These are phyloP conservation scores for Breynia disticha DNA, from an alignment of 441 rosid genomes.

Conservation along the genomic window DNA sequence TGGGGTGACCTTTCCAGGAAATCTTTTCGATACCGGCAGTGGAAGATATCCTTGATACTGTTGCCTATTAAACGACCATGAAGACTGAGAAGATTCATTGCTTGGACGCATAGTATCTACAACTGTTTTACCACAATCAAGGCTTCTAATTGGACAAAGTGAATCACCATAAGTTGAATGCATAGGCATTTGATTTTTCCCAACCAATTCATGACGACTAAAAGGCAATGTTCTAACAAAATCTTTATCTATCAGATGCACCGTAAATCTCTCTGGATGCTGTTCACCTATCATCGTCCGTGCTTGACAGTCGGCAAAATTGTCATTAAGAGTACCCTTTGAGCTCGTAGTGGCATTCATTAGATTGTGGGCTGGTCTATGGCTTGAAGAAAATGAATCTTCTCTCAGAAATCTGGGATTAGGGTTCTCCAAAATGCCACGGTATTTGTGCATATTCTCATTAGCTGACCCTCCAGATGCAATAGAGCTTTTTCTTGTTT, in stretches of 20 bases:
- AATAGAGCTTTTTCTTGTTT: constrained; percentile 46
- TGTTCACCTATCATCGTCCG: constrained; percentile 45
- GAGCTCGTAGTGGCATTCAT: constrained; percentile 38
- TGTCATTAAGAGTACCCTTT: constrained; percentile 34
- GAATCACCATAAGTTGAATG: constrained; percentile 53
- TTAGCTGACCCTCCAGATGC: constrained; percentile 38
- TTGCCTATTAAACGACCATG: not conserved
- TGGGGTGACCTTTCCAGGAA: not conserved
- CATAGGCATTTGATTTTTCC: constrained; percentile 57
- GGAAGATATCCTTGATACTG: not conserved
- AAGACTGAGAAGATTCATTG: constrained; percentile 26
- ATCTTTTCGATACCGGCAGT: not conserved
- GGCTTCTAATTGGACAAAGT: constrained; percentile 45
- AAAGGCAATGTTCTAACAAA: constrained; percentile 58
- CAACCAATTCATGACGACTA: constrained; percentile 52
- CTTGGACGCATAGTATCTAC: constrained; percentile 47
- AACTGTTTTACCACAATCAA: constrained; percentile 54
- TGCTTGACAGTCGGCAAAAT: constrained; percentile 37
- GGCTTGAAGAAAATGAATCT: constrained; percentile 43
- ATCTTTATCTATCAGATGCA: constrained; percentile 86
- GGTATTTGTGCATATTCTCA: constrained; percentile 41
- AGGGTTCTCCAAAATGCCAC: constrained; percentile 33
- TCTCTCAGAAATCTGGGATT: constrained; percentile 27
- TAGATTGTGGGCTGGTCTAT: constrained; percentile 32
- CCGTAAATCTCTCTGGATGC: constrained; percentile 40